Base-by-base conservation (phyloP, 108 stramenopile species). In the Seminavis robusta region DNA sequence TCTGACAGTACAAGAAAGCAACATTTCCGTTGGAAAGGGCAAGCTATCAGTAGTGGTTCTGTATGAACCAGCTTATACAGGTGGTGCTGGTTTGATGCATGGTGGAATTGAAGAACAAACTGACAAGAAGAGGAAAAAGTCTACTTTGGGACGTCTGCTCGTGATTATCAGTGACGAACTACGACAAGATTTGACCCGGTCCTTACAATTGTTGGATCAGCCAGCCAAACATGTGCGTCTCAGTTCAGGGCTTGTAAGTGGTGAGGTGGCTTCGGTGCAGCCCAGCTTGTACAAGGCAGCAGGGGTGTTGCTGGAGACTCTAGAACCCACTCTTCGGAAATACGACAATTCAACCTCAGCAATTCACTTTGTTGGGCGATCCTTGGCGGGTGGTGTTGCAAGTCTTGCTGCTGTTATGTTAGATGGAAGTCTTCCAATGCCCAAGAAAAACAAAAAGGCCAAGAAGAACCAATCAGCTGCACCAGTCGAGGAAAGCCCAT, bases 331-430 rank as follows among this genome's bases (percentile, higher is more conserved):
- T 27, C 10, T 69, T 19, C 67, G 61, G 28, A 37, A 64, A 1
- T 24, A 46, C 10, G 30, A 50, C 40, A 58, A 67, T 38, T 61
- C 61, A 31, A 32, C 40, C 0, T 62, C 76, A 9, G 91, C 87
- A 21, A 67, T 88, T 52, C 91, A 92, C 46, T 71, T 92, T 69
- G 85, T 92, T 21, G 91, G 91, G 2, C 71, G 78, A 50, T 86
- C 86, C 0, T 57, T 92, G 52, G 75, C 85, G 3, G 87, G 83
- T 20, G 83, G 83, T 20, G 79, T 88, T 21, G 85, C 77, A 10
- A 76, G 76, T 28, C 57, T 92, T 11, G 75, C 87, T 13, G 87
- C 91, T 19, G 65, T 53, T 13, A 84, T 92, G 15, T 40, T 88
- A 44, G 80, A 92, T 52, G 91, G 91, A 11, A 67, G 54, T 42